Conservation (phyloP, 179 eudicot genomes). For the Corrigiola litoralis region DNA sequence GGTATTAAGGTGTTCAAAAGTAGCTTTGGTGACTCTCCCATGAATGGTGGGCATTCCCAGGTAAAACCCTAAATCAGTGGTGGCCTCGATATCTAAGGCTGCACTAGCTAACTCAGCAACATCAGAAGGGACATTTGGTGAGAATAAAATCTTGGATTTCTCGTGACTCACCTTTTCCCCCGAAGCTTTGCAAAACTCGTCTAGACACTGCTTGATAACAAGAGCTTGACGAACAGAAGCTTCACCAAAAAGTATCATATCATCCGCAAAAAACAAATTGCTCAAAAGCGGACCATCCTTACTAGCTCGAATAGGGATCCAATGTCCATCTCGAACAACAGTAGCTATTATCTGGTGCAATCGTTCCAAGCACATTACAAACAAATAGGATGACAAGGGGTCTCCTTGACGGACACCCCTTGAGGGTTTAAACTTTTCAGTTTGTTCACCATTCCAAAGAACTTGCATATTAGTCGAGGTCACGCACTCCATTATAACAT, state of each 20-base stretch:
- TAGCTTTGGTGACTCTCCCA: not conserved
- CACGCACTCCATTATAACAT: not conserved
- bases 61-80: not conserved
- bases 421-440: not conserved
- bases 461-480: not conserved
- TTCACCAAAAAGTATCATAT: not conserved
- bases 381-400: constrained; percentile 11
- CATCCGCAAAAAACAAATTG: constrained; percentile 13
- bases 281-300: not conserved
- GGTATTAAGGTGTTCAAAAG: not conserved
- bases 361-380: constrained; percentile 9
- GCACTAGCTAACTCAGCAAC: no score
- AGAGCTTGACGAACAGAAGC: not conserved
- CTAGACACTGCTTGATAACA: not conserved
- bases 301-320: not conserved
- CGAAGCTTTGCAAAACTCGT: not conserved
- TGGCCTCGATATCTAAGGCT: not conserved
- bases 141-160: not conserved
- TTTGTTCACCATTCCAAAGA: not conserved
- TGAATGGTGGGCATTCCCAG: not conserved
- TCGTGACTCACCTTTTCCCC: not conserved
- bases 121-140: not conserved
- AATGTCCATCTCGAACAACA: not conserved
- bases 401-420: constrained; percentile 11
- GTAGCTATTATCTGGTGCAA: no score